Evolutionary conservation across 2,329 filamentous ascomycete genomes (phyloP).

Genomic region (Fusarium irregulare): DNA sequence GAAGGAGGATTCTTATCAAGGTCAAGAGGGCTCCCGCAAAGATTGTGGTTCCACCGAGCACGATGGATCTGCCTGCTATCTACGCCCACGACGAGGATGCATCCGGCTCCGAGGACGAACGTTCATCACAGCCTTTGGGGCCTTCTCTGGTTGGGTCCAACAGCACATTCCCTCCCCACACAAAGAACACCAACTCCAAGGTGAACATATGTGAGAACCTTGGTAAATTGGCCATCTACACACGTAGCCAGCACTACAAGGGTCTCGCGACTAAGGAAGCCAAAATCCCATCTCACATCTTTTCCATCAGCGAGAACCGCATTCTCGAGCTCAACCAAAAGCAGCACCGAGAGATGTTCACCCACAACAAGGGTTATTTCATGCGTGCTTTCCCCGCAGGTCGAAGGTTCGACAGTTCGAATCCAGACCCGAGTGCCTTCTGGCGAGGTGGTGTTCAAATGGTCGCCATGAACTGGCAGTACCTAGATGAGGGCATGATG

Average conservation of each 20-base stretch:
- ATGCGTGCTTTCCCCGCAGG: constrained; percentile 93
- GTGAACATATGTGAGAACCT: constrained; percentile 75
- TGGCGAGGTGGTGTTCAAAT: constrained; percentile 97
- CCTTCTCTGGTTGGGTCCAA: constrained; percentile 26
- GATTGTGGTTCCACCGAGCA: constrained; percentile 48
- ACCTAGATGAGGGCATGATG: constrained; percentile 92
- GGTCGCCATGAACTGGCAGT: constrained; percentile 98
- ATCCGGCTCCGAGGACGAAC: constrained; percentile 60
- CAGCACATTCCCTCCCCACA: constrained; percentile 24
- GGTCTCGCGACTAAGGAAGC: constrained; percentile 73
- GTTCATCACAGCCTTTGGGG: constrained; percentile 23
- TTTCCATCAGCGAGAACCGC: constrained; percentile 86
- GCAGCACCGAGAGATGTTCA: constrained; percentile 79
- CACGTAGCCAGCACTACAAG: constrained; percentile 84
- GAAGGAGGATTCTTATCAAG: constrained; percentile 85
- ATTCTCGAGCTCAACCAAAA: constrained; percentile 71
- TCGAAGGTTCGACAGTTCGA: constrained; percentile 85
- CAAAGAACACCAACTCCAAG: constrained; percentile 62
- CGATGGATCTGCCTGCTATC: constrained; percentile 48
- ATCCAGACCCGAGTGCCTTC: constrained; percentile 90
- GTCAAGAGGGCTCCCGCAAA: constrained; percentile 70
- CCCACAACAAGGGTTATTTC: constrained; percentile 87
- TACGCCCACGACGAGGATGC: constrained; percentile 52
- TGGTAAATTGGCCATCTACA: constrained; percentile 84
- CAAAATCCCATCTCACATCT: constrained; percentile 75